A percentile compares a stretch with the other conserved stretches of the same genome.
Evolutionary conservation across 495 filamentous ascomycete species (phyloP).

Genomic region (Neurospora africana): DNA sequence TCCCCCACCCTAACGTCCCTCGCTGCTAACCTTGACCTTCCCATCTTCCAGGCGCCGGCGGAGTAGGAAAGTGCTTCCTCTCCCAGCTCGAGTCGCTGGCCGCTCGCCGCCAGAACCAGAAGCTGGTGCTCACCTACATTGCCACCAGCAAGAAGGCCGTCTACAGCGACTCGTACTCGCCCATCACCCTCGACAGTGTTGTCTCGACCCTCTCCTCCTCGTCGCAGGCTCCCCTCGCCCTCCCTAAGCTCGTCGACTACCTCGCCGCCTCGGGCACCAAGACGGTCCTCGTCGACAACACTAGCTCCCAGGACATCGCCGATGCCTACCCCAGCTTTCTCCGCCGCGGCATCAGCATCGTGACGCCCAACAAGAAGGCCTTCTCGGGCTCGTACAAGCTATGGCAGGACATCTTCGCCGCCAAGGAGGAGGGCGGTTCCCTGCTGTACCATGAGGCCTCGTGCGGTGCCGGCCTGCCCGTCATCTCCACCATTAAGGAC

Average conservation of each 20-base stretch:
- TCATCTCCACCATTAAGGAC: conserved; percentile 84
- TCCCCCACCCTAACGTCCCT: not conserved
- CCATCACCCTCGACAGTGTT: conserved; percentile 45
- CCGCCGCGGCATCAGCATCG: conserved; percentile 68
- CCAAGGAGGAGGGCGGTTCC: conserved; percentile 51
- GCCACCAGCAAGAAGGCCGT: conserved; percentile 70
- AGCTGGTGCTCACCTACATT: conserved; percentile 66
- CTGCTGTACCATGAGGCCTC: conserved; percentile 88
- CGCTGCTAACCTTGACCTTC: not conserved
- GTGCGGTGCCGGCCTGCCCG: conserved; percentile 83
- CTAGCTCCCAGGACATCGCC: conserved; percentile 72
- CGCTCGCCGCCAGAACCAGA: conserved; percentile 40
- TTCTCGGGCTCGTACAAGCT: conserved; percentile 67
- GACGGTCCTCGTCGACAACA: conserved; percentile 84
- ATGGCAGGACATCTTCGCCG: conserved; percentile 72
- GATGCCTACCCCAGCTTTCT: conserved; percentile 69
- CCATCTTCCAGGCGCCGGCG: conserved; percentile 62
- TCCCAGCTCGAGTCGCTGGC: conserved; percentile 57
- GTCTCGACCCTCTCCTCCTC: conserved; percentile 45
- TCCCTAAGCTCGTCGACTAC: conserved; percentile 58
- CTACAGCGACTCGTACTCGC: conserved; percentile 48
- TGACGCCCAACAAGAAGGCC: conserved; percentile 96
- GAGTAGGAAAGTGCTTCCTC: conserved; percentile 87
- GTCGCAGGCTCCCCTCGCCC: conserved; percentile 45
- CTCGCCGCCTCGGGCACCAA: conserved; percentile 59